Evolutionary conservation across 352 stramenopile species (phyloP).

Genomic region (Paralagenidium karlingii): DNA sequence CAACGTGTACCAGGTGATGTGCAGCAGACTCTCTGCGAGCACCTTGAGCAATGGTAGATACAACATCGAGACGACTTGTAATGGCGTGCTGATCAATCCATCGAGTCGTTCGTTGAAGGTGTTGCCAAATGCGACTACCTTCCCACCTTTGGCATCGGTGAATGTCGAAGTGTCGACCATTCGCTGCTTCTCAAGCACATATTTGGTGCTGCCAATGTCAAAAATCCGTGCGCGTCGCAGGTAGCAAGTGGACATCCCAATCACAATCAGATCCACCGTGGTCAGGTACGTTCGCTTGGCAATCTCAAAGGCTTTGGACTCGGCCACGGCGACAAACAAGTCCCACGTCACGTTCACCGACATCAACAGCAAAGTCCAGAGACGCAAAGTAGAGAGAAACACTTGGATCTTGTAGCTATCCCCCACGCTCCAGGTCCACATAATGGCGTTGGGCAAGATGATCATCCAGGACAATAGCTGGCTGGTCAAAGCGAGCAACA

Average conservation of each 20-base stretch:
- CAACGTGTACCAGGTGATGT: constrained; percentile 2
- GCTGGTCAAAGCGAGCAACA: constrained; percentile 9
- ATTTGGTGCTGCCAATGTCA: constrained; percentile 12
- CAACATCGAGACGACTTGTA: constrained; percentile 7
- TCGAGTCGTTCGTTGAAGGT: constrained; percentile 13
- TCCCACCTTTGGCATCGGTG: not conserved
- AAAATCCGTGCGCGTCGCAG: constrained; percentile 4
- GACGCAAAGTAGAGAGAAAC: not conserved
- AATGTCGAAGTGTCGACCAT: constrained; percentile 11
- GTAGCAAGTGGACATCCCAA: constrained; percentile 8
- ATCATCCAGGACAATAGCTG: constrained; percentile 42
- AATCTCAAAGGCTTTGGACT: constrained; percentile 4
- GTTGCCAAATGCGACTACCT: constrained; percentile 12
- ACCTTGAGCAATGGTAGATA: constrained; percentile 9
- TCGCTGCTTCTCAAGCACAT: constrained; percentile 12
- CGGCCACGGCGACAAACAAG: not conserved
- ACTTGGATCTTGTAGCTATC: constrained; percentile 2
- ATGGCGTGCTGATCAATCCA: constrained; percentile 2
- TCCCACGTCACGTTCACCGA: constrained; percentile 6
- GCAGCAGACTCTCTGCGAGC: constrained; percentile 2
- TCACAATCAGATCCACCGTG: constrained; percentile 8
- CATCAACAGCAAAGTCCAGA: constrained; percentile 7
- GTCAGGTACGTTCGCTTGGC: constrained; percentile 9
- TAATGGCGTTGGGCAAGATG: constrained; percentile 30
- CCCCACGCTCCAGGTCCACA: constrained; percentile 19